A percentile compares a stretch with the other conserved stretches of the same genome.
Conservation (phyloP, 192 early-diverging fungal genomes). For the Podila epicladia region DNA sequence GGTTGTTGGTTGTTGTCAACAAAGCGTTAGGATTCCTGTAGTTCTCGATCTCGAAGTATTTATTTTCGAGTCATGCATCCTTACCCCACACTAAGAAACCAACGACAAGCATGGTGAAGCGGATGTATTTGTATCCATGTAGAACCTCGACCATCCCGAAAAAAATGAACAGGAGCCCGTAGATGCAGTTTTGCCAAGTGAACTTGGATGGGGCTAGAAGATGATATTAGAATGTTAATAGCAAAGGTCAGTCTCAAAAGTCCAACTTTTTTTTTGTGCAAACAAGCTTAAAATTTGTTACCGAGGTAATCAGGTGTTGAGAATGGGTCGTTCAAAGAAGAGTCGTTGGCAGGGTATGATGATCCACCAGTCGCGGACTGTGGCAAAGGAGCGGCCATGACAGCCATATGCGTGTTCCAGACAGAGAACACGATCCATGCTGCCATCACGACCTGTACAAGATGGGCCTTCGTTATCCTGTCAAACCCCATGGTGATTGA, state of each 20-base stretch:
- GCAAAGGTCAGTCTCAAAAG: not conserved
- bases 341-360: not conserved
- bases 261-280: not conserved
- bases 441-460: not conserved
- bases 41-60: too few species aligned
- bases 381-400: not conserved
- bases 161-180: constrained; percentile 47
- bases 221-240: not conserved
- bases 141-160: constrained; percentile 44
- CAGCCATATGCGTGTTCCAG: not conserved
- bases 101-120: constrained; percentile 51
- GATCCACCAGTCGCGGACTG: not conserved
- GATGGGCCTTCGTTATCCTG: not conserved
- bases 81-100: constrained; percentile 54
- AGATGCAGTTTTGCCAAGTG: constrained; percentile 48
- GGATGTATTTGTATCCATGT: constrained; percentile 57
- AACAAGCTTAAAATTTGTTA: not conserved
- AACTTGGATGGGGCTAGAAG: constrained; percentile 36
- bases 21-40: not conserved
- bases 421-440: not conserved
- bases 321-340: not conserved
- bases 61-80: not conserved
- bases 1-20: not conserved
- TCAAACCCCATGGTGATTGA: not conserved
- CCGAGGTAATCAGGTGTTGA: not conserved